These are phyloP conservation scores for Trapa incisa DNA, from an alignment of 345 rosid genomes.

Conservation along the genomic window DNA sequence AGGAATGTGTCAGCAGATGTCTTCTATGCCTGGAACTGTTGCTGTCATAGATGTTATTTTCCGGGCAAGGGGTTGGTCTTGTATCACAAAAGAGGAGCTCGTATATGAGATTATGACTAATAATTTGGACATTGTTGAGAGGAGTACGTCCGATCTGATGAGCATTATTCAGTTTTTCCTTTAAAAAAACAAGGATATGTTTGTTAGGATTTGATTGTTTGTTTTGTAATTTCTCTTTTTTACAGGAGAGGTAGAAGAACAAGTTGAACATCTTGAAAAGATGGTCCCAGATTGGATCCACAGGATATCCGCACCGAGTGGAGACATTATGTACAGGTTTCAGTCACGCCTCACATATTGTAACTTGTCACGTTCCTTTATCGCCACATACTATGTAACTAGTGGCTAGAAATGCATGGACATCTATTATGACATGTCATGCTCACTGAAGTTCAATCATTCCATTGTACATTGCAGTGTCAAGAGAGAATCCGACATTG, in stretches of 20 bases:
- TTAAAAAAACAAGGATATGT: too few species aligned
- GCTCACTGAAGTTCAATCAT: background rate
- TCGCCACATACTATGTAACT: background rate
- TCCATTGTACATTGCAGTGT: slow-evolving; percentile 18
- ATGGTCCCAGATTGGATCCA: slow-evolving; percentile 40
- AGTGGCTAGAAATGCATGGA: background rate
- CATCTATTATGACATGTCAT: too few species aligned
- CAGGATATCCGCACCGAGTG: slow-evolving; percentile 20
- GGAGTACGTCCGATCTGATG: slow-evolving; percentile 16
- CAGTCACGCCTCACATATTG: background rate
- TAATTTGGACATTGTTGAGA: slow-evolving; percentile 23
- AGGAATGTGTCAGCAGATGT: slow-evolving; percentile 8
- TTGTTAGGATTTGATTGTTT: background rate
- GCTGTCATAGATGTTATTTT: slow-evolving; percentile 27
- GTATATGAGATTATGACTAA: slow-evolving; percentile 35
- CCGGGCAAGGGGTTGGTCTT: slow-evolving; percentile 18
- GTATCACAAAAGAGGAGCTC: slow-evolving; percentile 47
- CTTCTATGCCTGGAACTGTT: slow-evolving; percentile 27
- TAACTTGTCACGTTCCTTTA: background rate
- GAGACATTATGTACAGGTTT: slow-evolving; percentile 32
- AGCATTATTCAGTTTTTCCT: background rate
- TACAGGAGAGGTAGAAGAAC: slow-evolving; percentile 44
- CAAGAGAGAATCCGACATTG: slow-evolving; percentile 16
- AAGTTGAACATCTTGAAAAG: slow-evolving; percentile 36
- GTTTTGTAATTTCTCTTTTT: background rate